Evolutionary conservation across 1,284 basidiomycete genomes (phyloP), one percentile per base, ranked within the genome.

Genomic region (Ustilago vetiveriae): DNA sequence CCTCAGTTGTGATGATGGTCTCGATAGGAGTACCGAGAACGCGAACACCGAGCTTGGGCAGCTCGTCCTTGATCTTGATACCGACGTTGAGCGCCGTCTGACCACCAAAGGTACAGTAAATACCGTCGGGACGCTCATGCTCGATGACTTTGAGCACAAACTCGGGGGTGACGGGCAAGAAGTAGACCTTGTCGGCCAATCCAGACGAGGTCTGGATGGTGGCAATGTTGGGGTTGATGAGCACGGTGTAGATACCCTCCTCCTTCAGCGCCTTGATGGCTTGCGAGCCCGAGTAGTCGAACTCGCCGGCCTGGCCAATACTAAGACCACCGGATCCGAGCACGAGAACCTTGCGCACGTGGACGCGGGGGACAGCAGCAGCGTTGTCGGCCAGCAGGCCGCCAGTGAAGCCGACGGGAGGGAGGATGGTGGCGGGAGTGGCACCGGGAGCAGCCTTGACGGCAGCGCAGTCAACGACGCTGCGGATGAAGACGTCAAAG

Each of bases 181-280:
- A 98, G 86, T 98, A 98, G 51, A 98, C 95, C 84, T 98, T 98
- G 85, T 98, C 95, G 30, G 95, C 95, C 44, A 98, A 88, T 76
- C 95, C 95, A 78, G 93, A 92, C 50, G 92, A 95, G 1, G 95
- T 98, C 51, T 96, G 95, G 75, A 98, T 98, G 35, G 96, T 98
- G n/a, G 95, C 95, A 78, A 98, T 98, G 84, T 98, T 98, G 40
- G 95, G 68, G 84, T 98, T 98, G 81, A 98, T 89, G 81, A 98
- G 89, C 82, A 98, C 92, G 45, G 95, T 98, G 85, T 96, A 98
- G 81, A 98, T 97, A 26, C 95, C 95, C 83, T 98, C 95, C 83
- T 94, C 92, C 84, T 98, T 97, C 72, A 98, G 87, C 9, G 95
- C 96, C 85, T 98, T 98, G 87, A 98, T 96, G 13, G 95, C 95